Percentiles rank a stretch among this genome's conserved stretches.
Evolutionary conservation across 192 early-diverging fungal genomes (phyloP).

Genomic region (Gryganskiella cystojenkinii): DNA sequence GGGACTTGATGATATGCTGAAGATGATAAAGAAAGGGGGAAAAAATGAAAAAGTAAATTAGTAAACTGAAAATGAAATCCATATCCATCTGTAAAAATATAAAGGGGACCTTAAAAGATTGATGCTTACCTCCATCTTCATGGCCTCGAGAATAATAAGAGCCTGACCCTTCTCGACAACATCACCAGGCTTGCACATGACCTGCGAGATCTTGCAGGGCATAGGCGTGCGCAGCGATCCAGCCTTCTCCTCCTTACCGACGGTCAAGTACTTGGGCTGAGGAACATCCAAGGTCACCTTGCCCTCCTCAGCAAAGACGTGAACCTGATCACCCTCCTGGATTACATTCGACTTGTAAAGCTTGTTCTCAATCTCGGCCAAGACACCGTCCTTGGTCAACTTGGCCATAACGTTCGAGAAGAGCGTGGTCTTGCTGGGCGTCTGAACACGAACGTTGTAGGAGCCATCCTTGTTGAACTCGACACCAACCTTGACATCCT

Average conservation of each 20-base stretch:
- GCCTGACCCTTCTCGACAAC: slow-evolving; percentile 83
- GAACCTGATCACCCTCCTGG: slow-evolving; percentile 59
- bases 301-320: slow-evolving; percentile 53
- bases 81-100: background rate
- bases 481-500: slow-evolving; percentile 49
- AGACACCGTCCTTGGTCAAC: slow-evolving; percentile 58
- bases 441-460: slow-evolving; percentile 54
- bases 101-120: slow-evolving; percentile 3
- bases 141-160: slow-evolving; percentile 92
- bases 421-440: slow-evolving; percentile 37
- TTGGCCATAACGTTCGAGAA: slow-evolving; percentile 54
- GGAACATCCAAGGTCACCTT: slow-evolving; percentile 65
- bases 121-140: slow-evolving; percentile 95
- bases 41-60: background rate
- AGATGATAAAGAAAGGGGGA: background rate
- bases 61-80: background rate
- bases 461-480: slow-evolving; percentile 48
- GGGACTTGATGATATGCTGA: slow-evolving; percentile 87
- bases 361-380: slow-evolving; percentile 73
- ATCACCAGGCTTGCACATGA: slow-evolving; percentile 75
- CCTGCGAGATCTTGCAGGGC: slow-evolving; percentile 96
- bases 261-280: slow-evolving; percentile 64
- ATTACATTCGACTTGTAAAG: slow-evolving; percentile 72
- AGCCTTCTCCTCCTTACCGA: slow-evolving; percentile 55
- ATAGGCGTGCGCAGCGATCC: slow-evolving; percentile 90